Percentiles rank a stretch among this genome's conserved stretches.
Evolutionary conservation across 2,329 filamentous ascomycete genomes (phyloP).

Genomic region (Nigrograna mackinnonii): DNA sequence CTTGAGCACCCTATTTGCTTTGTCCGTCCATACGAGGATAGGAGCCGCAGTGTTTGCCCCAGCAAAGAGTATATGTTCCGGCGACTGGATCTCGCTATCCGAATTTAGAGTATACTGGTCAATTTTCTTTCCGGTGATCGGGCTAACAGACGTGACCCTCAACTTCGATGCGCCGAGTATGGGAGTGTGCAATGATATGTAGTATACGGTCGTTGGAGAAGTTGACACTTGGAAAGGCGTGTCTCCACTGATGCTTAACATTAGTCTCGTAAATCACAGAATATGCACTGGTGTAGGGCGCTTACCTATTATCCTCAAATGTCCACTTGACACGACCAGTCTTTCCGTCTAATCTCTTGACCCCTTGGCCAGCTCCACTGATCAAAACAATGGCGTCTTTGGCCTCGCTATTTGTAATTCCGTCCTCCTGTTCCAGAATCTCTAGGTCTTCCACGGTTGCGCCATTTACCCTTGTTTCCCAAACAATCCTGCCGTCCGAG

Average conservation of each 20-base stretch:
- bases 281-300: neutral
- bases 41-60: conserved; percentile 76
- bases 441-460: conserved; percentile 70
- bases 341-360: conserved; percentile 73
- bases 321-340: conserved; percentile 81
- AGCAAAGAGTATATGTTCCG: conserved; percentile 71
- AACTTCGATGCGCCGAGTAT: conserved; percentile 68
- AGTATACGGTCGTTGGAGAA: conserved; percentile 71
- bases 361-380: conserved; percentile 58
- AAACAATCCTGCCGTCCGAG: conserved; percentile 75
- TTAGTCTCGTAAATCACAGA: conserved; percentile 3
- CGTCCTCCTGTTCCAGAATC: conserved; percentile 72
- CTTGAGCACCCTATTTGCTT: conserved; percentile 63
- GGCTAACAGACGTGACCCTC: conserved; percentile 75
- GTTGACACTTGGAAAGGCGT: conserved; percentile 74
- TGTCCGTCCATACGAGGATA: conserved; percentile 76
- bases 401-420: conserved; percentile 44
- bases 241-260: conserved; percentile 58
- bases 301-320: conserved; percentile 64
- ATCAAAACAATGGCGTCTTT: conserved; percentile 76
- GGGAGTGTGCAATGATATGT: conserved; percentile 73
- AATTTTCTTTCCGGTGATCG: conserved; percentile 69
- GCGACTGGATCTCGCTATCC: conserved; percentile 71
- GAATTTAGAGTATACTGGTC: conserved; percentile 74
- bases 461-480: conserved; percentile 67